Conservation (phyloP, 345 rosid genomes). For the Microthlaspi erraticum region DNA sequence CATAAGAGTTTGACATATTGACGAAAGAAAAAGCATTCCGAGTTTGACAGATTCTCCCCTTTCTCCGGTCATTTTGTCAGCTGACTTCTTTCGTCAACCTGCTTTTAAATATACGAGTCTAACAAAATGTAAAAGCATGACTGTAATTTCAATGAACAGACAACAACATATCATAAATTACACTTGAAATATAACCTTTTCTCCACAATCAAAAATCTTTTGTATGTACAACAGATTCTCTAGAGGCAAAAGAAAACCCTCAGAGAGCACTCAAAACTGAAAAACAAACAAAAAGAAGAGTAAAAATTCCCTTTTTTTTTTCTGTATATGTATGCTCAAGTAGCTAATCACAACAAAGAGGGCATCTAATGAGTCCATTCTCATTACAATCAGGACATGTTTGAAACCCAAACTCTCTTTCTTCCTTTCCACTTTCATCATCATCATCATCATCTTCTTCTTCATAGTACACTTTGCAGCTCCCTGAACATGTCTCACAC, state of each 20-base stretch:
- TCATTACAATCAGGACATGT: slow-evolving; percentile 95
- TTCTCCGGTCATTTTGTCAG: slow-evolving; percentile 29
- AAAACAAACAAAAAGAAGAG: slow-evolving; percentile 14
- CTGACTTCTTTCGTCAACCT: slow-evolving; percentile 1
- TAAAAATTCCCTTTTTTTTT: background rate
- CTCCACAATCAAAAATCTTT: slow-evolving; percentile 22
- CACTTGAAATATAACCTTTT: background rate
- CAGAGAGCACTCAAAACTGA: slow-evolving; percentile 8
- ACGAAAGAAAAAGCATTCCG: background rate
- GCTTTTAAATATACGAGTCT: slow-evolving; percentile 1
- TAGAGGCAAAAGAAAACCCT: slow-evolving; percentile 16
- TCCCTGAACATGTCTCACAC: slow-evolving; percentile 90
- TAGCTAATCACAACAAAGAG: slow-evolving; percentile 60
- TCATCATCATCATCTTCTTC: slow-evolving; percentile 41
- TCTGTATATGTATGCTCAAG: slow-evolving; percentile 18
- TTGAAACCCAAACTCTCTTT: slow-evolving; percentile 67
- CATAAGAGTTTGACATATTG: slow-evolving; percentile 16
- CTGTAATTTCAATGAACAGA: slow-evolving; percentile 13
- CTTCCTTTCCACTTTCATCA: slow-evolving; percentile 42
- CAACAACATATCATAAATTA: slow-evolving; percentile 12
- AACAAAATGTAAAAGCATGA: slow-evolving; percentile 22
- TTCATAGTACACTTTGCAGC: slow-evolving; percentile 81
- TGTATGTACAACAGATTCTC: slow-evolving; percentile 38
- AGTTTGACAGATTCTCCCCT: slow-evolving; percentile 16
- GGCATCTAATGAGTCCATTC: slow-evolving; percentile 87